These are phyloP conservation scores for Tympanopsis confertula DNA, from an alignment of 2,329 filamentous ascomycete genomes.

Conservation along the genomic window DNA sequence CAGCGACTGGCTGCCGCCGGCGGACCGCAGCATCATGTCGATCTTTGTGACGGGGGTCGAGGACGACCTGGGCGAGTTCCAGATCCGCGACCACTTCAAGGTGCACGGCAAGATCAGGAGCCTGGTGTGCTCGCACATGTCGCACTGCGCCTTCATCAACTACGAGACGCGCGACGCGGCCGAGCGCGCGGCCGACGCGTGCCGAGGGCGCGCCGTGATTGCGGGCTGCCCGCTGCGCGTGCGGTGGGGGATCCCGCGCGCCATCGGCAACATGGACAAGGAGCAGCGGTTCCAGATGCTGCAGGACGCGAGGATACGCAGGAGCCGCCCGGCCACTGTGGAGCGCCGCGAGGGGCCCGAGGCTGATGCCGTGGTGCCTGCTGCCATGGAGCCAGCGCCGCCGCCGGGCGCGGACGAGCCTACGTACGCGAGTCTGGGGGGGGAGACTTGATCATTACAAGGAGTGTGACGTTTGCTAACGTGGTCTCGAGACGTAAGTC, in stretches of 20 bases:
- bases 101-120: conserved; percentile 82
- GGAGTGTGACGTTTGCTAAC: conserved; percentile 4
- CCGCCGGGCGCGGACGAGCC: conserved; percentile 64
- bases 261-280: conserved; percentile 80
- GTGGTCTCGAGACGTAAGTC: conserved; percentile 7
- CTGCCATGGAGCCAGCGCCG: conserved; percentile 55
- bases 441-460: conserved; percentile 45
- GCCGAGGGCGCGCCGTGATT: conserved; percentile 79
- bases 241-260: conserved; percentile 85
- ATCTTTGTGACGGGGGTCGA: conserved; percentile 91
- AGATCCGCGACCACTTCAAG: conserved; percentile 81
- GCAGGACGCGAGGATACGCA: conserved; percentile 42
- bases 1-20: conserved; percentile 75
- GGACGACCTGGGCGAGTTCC: conserved; percentile 88
- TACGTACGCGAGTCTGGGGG: conserved; percentile 75
- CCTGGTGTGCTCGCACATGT: conserved; percentile 92
- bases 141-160: conserved; percentile 96
- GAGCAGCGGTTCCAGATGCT: conserved; percentile 75
- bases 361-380: conserved; percentile 18
- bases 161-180: conserved; percentile 76
- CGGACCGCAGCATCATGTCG: conserved; percentile 77
- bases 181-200: conserved; percentile 72
- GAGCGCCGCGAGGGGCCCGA: conserved; percentile 27
- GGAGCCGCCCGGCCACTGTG: conserved; percentile 14
- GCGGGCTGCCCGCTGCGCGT: conserved; percentile 82